Conservation (phyloP, 495 filamentous ascomycete genomes). For the Neurospora sp. region DNA sequence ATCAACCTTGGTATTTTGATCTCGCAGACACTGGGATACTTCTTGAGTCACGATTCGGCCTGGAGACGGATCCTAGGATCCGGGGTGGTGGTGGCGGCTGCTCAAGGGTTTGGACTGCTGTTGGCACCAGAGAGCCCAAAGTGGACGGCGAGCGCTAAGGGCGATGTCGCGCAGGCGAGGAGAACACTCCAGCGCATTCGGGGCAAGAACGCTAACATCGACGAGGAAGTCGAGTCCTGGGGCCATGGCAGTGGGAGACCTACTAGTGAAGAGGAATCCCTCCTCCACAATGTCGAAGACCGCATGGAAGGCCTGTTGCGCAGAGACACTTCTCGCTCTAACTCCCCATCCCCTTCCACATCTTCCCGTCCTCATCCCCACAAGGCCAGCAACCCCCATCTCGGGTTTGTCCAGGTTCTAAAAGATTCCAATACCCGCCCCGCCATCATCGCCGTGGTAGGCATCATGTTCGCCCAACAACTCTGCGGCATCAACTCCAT, state of each 20-base stretch:
- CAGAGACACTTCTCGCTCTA: slow-evolving; percentile 9
- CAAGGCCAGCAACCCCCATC: slow-evolving; percentile 27
- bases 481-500: slow-evolving; percentile 91
- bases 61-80: slow-evolving; percentile 79
- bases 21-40: slow-evolving; percentile 77
- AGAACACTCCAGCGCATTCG: slow-evolving; percentile 63
- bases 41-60: slow-evolving; percentile 61
- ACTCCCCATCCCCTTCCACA: background rate
- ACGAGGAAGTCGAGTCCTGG: slow-evolving; percentile 62
- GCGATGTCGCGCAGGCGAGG: slow-evolving; percentile 50
- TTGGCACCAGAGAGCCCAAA: slow-evolving; percentile 75
- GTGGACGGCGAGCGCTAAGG: slow-evolving; percentile 63
- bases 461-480: slow-evolving; percentile 89
- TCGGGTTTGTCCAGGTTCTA: slow-evolving; percentile 60
- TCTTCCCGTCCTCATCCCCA: slow-evolving; percentile 26
- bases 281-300: slow-evolving; percentile 25
- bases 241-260: slow-evolving; percentile 29
- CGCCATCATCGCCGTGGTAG: slow-evolving; percentile 75
- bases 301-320: slow-evolving; percentile 9
- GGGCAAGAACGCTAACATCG: slow-evolving; percentile 56
- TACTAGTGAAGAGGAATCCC: slow-evolving; percentile 35
- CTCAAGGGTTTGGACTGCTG: slow-evolving; percentile 57
- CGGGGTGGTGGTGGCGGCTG: slow-evolving; percentile 55
- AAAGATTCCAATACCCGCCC: slow-evolving; percentile 57
- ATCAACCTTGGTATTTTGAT: slow-evolving; percentile 88